Conservation (phyloP, 139 green algal genomes). For the Diplosphaera chodatii region DNA sequence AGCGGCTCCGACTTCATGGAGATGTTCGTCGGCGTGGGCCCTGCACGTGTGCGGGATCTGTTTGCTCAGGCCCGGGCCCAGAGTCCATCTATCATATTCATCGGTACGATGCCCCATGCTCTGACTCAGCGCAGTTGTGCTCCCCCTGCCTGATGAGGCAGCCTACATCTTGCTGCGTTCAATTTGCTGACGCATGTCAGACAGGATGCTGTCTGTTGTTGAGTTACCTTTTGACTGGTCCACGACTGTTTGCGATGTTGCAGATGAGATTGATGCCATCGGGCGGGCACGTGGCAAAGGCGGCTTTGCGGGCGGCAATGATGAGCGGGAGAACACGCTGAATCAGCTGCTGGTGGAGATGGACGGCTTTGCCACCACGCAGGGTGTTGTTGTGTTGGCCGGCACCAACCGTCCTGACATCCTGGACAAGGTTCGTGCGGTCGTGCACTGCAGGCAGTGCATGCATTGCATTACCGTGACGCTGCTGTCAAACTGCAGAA, state of each 20-base stretch:
- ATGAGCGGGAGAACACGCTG: conserved; percentile 98
- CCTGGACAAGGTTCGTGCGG: conserved; percentile 69
- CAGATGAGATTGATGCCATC: conserved; percentile 92
- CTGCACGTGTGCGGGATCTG: conserved; percentile 89
- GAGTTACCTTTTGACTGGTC: no score
- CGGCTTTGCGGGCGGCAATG: conserved; percentile 85
- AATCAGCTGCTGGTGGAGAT: conserved; percentile 98
- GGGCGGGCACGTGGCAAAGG: conserved; percentile 63
- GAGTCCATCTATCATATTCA: conserved; percentile 96
- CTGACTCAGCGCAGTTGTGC: neutral
- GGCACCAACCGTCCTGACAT: conserved; percentile 98
- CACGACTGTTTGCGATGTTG: conserved; percentile 3
- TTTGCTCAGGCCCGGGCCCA: conserved; percentile 84
- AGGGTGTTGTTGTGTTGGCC: conserved; percentile 94
- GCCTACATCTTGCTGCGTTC: no score
- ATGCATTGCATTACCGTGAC: neutral
- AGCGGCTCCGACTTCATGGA: conserved; percentile 72
- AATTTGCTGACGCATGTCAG: no score
- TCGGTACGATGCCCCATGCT: conserved; percentile 26
- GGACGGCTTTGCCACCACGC: conserved; percentile 79
- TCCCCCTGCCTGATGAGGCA: no score
- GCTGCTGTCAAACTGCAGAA: neutral
- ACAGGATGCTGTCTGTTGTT: no score
- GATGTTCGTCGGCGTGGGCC: conserved; percentile 91
- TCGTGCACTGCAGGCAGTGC: neutral